These are phyloP conservation scores for Penicillium psychrosexuale DNA, from an alignment of 2,329 filamentous ascomycete species.

Conservation along the genomic window DNA sequence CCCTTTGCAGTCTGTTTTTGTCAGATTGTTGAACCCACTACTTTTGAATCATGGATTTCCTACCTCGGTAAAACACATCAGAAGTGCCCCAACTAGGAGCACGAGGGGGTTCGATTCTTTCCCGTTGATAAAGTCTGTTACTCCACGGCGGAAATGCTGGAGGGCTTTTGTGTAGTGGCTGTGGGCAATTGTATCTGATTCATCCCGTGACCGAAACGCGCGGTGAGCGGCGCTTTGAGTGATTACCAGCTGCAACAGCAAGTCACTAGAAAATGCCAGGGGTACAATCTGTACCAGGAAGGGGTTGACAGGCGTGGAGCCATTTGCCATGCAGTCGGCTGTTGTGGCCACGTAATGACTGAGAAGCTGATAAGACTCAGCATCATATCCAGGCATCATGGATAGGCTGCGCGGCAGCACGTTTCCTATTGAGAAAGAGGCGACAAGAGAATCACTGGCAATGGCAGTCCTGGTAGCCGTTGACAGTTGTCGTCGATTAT, in stretches of 20 bases:
- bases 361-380: constrained; percentile 39
- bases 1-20: constrained; percentile 40
- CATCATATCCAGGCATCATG: constrained; percentile 29
- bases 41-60: not conserved
- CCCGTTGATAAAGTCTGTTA: constrained; percentile 31
- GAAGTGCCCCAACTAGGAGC: constrained; percentile 45
- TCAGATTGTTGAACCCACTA: not conserved
- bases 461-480: not conserved
- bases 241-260: constrained; percentile 48
- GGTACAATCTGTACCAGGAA: constrained; percentile 49
- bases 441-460: not conserved
- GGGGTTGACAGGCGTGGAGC: constrained; percentile 47
- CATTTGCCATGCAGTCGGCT: constrained; percentile 49
- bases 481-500: not conserved
- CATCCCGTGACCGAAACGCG: constrained; percentile 29
- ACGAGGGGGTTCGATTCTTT: constrained; percentile 37
- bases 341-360: constrained; percentile 48
- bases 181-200: constrained; percentile 30
- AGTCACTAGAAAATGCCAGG: constrained; percentile 46
- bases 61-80: constrained; percentile 51
- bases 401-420: constrained; percentile 27
- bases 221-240: constrained; percentile 41
- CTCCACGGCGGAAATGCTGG: constrained; percentile 28
- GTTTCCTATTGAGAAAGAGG: constrained; percentile 14
- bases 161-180: constrained; percentile 32